A percentile compares a stretch with the other conserved stretches of the same genome.
Evolutionary conservation across 306 rosid species (phyloP).

Genomic region (Prunus armeniaca): DNA sequence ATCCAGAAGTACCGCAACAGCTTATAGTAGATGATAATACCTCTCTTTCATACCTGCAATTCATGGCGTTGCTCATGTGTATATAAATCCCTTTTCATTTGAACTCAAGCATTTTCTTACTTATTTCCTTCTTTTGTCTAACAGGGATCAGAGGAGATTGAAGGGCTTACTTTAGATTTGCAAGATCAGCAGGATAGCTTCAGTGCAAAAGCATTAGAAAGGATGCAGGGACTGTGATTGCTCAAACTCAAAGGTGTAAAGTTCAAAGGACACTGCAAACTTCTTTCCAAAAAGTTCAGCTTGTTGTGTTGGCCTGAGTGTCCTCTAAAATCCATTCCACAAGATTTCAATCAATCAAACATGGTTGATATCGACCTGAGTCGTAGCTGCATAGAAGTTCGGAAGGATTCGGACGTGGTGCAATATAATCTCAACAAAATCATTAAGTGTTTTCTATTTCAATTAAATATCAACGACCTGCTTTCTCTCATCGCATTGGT

Average conservation of each 20-base stretch:
- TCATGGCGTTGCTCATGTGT: neutral
- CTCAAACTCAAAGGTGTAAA: conserved; percentile 31
- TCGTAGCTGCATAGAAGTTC: conserved; percentile 25
- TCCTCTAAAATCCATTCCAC: neutral
- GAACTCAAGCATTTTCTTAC: neutral
- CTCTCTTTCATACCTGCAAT: neutral
- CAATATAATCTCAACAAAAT: neutral
- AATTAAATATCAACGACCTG: neutral
- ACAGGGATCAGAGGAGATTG: conserved; percentile 1
- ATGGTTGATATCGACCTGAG: conserved; percentile 31
- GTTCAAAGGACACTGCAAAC: conserved; percentile 11
- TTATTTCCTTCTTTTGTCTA: neutral
- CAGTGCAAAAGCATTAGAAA: conserved; percentile 12
- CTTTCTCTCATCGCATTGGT: neutral
- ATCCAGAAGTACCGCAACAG: neutral
- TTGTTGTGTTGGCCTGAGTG: neutral
- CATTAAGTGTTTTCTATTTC: neutral
- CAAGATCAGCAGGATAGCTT: neutral
- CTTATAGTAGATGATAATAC: neutral
- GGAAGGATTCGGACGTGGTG: conserved; percentile 35
- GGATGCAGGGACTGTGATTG: conserved; percentile 35
- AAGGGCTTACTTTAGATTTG: conserved; percentile 10
- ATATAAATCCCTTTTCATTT: neutral
- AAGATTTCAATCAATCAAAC: conserved; percentile 1
- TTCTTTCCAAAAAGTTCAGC: conserved; percentile 26